phyloP scores from a whole-genome alignment of 140 eudicot species.

The Bidens hawaiensis region DNA sequence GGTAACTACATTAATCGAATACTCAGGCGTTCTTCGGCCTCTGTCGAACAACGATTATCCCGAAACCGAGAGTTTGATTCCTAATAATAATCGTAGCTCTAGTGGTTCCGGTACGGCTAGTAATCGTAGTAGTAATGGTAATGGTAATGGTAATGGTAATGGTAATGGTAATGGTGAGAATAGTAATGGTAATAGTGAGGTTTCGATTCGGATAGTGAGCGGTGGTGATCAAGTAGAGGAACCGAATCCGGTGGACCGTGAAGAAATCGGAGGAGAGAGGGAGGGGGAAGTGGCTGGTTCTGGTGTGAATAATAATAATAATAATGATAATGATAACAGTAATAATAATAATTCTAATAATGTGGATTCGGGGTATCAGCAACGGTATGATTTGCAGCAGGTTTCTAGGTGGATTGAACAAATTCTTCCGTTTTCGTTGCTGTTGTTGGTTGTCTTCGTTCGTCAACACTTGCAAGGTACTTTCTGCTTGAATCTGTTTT shows the following conservation, averaged over 20 bases:
- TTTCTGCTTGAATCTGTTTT: neutral
- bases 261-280: slow-evolving; percentile 24
- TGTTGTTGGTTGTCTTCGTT: slow-evolving; percentile 72
- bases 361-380: slow-evolving; percentile 46
- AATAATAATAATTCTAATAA: slow-evolving; percentile 12
- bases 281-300: slow-evolving; percentile 25
- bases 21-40: slow-evolving; percentile 47
- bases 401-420: slow-evolving; percentile 81
- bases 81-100: slow-evolving; percentile 22
- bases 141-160: neutral
- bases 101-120: slow-evolving; percentile 15
- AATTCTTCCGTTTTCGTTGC: slow-evolving; percentile 78
- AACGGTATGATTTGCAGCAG: slow-evolving; percentile 79
- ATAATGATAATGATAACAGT: neutral
- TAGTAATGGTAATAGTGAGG: slow-evolving; percentile 46
- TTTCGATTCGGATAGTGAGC: slow-evolving; percentile 64
- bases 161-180: slow-evolving; percentile 3
- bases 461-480: slow-evolving; percentile 94
- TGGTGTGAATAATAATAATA: slow-evolving; percentile 16
- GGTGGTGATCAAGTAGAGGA: slow-evolving; percentile 34
- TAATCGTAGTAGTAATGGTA: slow-evolving; percentile 21
- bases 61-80: slow-evolving; percentile 24
- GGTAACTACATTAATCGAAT: slow-evolving; percentile 52
- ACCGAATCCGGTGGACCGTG: slow-evolving; percentile 8
- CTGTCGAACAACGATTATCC: slow-evolving; percentile 24